phyloP scores from a whole-genome alignment of 257 asterid species.

The Prunella vulgaris region DNA sequence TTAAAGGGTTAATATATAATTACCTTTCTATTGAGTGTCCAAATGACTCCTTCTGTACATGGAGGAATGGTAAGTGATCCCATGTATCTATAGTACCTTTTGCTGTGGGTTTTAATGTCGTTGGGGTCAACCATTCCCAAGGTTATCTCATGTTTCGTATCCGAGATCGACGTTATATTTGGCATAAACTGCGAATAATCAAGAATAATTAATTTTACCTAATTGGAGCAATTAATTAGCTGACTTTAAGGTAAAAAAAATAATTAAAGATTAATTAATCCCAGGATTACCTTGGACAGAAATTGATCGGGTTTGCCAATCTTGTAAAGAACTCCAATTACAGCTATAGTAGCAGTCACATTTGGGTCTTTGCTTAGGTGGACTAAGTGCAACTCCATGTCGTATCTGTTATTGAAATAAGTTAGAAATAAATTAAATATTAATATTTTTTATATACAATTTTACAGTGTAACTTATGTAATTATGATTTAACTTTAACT shows the following conservation, averaged over 20 bases:
- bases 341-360: constrained; percentile 34
- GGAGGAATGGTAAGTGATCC: constrained; percentile 82
- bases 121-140: constrained; percentile 44
- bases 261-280: too few relatives aligned
- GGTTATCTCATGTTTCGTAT: constrained; percentile 12
- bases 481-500: too few relatives aligned
- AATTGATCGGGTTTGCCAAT: constrained; percentile 58
- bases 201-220: not conserved
- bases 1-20: not conserved
- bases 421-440: not conserved
- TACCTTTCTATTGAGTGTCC: constrained; percentile 61
- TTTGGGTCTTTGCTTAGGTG: constrained; percentile 39
- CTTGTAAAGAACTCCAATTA: constrained; percentile 51
- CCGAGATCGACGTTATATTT: constrained; percentile 31
- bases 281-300: constrained; percentile 42
- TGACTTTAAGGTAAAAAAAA: not conserved
- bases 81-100: constrained; percentile 40
- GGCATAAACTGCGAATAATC: constrained; percentile 30
- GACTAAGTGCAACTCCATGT: constrained; percentile 68
- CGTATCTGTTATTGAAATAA: constrained; percentile 34
- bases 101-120: constrained; percentile 22
- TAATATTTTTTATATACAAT: too few relatives aligned
- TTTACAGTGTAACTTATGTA: too few relatives aligned
- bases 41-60: constrained; percentile 67
- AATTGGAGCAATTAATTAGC: not conserved